Percentiles rank a stretch among this genome's conserved stretches.
Conservation (phyloP, 495 filamentous ascomycete species). For the Penicillium soppii region DNA sequence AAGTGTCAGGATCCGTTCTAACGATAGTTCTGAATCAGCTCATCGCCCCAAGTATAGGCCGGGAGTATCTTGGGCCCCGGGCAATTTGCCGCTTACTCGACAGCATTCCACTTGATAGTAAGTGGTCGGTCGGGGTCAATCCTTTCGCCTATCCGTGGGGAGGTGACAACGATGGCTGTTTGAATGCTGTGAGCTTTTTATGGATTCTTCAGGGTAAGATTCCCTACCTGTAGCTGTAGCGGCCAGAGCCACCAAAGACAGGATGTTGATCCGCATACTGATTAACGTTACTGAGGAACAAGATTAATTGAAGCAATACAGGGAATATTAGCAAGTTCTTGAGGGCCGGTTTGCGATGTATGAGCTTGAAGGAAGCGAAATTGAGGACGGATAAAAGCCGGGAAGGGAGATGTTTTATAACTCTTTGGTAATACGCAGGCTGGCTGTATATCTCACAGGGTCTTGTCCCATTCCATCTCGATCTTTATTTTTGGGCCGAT, state of each 20-base stretch:
- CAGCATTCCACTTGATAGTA: slow-evolving; percentile 32
- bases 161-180: slow-evolving; percentile 26
- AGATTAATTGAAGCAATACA: neutral
- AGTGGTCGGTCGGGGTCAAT: slow-evolving; percentile 22
- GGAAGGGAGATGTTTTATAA: slow-evolving; percentile 14
- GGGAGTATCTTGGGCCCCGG: neutral
- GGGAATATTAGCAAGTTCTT: neutral
- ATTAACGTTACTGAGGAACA: neutral
- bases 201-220: no score
- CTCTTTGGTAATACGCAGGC: neutral
- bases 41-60: neutral
- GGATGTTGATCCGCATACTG: slow-evolving; percentile 19
- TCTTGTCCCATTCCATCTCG: slow-evolving; percentile 1
- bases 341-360: neutral
- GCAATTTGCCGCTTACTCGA: slow-evolving; percentile 20
- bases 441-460: neutral
- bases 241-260: slow-evolving; percentile 19
- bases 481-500: slow-evolving; percentile 17
- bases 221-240: slow-evolving; percentile 21
- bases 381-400: neutral
- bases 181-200: neutral
- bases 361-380: slow-evolving; percentile 5
- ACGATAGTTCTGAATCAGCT: neutral
- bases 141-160: slow-evolving; percentile 22
- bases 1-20: slow-evolving; percentile 35